Evolutionary conservation across 768 basidiomycete species (phyloP), one percentile per base, ranked within the genome.

Genomic region (Postia placenta): DNA sequence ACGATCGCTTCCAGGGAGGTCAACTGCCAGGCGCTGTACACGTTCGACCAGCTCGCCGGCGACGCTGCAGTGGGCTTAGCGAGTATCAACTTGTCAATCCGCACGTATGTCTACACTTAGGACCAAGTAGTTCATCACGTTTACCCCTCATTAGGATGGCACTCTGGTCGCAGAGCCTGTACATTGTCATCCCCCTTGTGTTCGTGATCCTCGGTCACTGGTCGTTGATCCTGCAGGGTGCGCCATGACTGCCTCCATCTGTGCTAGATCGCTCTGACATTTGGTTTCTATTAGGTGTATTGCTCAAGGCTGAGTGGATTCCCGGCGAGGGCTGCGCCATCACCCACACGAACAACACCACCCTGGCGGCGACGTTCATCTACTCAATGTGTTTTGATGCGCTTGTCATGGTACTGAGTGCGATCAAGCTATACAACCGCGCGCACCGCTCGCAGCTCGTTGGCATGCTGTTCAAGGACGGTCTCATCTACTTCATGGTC

Each of bases 301-400:
- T 79, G n/a, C 62, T 87, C 14, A 79, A 72, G 40, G 81, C 80
- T 0, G 45, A 49, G 2, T 87, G 82, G 83, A 28, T 67, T n/a
- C 68, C 72, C 7, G 69, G 62, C 2, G 68, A 70, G 22, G 71
- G 74, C 0, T 87, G 85, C 59, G 67, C 69, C 1, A 84, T 87
- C 48, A 69, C 72, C 1, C 58, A 74, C 25, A 83, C 83, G 5
- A 76, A 82, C 60, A 87, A 79, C 61, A 78, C 62, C 7, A 65
- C 85, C 45, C 73, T 87, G 26, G 80, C 82, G 4, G 79, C 81
- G 2, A 81, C 81, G 3, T 87, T 86, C 63, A 81, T 86, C 26
- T 87, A 87, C 56, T 80, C 84, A 25, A 88, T 87, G 86, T 69
- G 71, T 58, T 85, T 87, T 59, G 86, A 87, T 60, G 66, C 84